Evolutionary conservation across 352 stramenopile species (phyloP), one percentile per base, ranked within the genome.

Genomic region (Globisporangium rhizosaccharum): DNA sequence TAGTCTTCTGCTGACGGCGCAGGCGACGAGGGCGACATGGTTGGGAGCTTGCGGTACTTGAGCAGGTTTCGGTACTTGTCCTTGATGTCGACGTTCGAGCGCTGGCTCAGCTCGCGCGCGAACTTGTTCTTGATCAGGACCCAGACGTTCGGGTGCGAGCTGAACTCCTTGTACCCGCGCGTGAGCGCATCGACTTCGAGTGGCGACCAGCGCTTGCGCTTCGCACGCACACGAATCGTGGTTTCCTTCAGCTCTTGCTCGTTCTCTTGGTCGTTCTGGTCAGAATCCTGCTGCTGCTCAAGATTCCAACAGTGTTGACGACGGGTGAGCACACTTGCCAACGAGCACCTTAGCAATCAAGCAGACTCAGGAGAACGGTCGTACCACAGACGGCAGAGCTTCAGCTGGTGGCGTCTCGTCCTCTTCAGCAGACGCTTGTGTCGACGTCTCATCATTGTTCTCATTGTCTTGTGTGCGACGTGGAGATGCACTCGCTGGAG

Each of bases 61-160:
- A 76, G 42, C 39, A 93, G 42, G 57, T 93, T 93, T 44, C 83
- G 83, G 58, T 87, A 88, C 66, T 93, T 93, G 68, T 93, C 83
- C 68, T 93, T 93, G 44, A 93, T 52, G 53, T 93, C 78, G 23
- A 93, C 77, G 50, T 91, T 91, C 30, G 71, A 82, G 25, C 81
- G 77, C 55, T 72, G 56, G 3, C 63, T 59, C 28, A 93, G 70
- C 30, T 75, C 64, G 15, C 76, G 60, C 0, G 63, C 56, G 55
- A 74, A 81, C 61, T 78, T 85, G 26, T 61, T 60, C 57, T 90
- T 88, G 71, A 91, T 93, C 25, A 77, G 66, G 53, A 81, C 49
- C 83, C 83, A 93, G 39, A 86, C 63, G 48, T 85, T 86, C 14
- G 65, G 64, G n/a, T 82, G 57, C 14, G 63, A 55, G 18, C 69